A percentile compares a stretch with the other conserved stretches of the same genome.
phyloP scores from a whole-genome alignment of 1,284 basidiomycete genomes.

The Ceratobasidium theobromae region DNA sequence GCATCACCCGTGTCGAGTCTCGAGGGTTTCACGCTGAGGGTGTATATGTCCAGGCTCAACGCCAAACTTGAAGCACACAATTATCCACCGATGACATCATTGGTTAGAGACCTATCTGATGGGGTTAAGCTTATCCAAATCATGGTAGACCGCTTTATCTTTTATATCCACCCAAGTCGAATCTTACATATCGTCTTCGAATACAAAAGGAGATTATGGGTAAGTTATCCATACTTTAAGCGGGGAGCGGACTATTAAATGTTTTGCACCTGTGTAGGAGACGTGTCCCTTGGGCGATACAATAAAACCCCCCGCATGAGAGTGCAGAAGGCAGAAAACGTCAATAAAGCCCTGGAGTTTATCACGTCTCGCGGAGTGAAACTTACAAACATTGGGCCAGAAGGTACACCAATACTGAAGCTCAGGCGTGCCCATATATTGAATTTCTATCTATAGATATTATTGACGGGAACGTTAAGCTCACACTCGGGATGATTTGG shows the following conservation, averaged over 20 bases:
- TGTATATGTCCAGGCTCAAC: constrained; percentile 74
- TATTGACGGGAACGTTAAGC: constrained; percentile 95
- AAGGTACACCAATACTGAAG: constrained; percentile 54
- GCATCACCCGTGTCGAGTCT: constrained; percentile 1
- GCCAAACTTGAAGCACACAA: constrained; percentile 87
- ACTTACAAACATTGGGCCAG: constrained; percentile 95
- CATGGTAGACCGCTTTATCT: constrained; percentile 56
- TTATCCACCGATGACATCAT: constrained; percentile 86
- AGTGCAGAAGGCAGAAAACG: constrained; percentile 97
- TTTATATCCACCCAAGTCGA: neutral
- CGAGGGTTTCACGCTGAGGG: neutral
- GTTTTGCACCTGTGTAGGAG: constrained; percentile 53
- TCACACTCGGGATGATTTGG: constrained; percentile 99
- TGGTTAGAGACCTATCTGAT: constrained; percentile 90
- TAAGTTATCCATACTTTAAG: constrained; percentile 42
- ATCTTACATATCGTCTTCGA: neutral
- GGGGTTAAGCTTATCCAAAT: constrained; percentile 92
- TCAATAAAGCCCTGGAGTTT: constrained; percentile 93
- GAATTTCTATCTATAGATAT: constrained; percentile 64
- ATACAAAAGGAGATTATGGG: constrained; percentile 85
- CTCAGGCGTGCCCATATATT: neutral
- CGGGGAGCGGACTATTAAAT: constrained; percentile 19
- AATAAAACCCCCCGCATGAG: constrained; percentile 89
- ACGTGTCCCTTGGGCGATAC: constrained; percentile 87
- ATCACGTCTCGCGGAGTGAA: constrained; percentile 94